A percentile compares a stretch with the other conserved stretches of the same genome.
Evolutionary conservation across 2,329 filamentous ascomycete genomes (phyloP).

Genomic region (Fusarium xyrophilum): DNA sequence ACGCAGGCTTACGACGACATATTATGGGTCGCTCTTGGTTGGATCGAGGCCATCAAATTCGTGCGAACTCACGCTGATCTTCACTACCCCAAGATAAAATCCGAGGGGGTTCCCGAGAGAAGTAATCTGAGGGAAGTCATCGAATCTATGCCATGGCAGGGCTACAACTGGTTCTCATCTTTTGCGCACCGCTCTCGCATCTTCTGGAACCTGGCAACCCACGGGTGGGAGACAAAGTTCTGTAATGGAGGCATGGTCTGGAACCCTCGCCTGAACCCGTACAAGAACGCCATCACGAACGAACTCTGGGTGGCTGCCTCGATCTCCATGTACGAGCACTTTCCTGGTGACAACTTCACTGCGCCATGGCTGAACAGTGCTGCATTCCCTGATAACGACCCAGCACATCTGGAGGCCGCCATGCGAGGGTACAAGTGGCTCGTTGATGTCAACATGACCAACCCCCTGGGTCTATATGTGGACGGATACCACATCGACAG

Average conservation of each 20-base stretch:
- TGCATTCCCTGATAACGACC: constrained; percentile 54
- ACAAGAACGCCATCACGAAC: constrained; percentile 97
- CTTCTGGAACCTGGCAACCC: constrained; percentile 82
- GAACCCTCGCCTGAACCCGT: constrained; percentile 80
- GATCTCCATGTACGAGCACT: constrained; percentile 87
- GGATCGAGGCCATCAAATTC: constrained; percentile 84
- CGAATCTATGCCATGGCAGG: constrained; percentile 70
- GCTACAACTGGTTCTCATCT: constrained; percentile 73
- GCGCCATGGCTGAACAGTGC: constrained; percentile 64
- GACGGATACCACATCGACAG: constrained; percentile 87
- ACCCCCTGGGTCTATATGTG: constrained; percentile 74
- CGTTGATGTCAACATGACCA: constrained; percentile 78
- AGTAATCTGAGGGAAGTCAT: constrained; percentile 45
- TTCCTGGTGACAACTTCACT: constrained; percentile 78
- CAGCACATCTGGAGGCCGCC: constrained; percentile 74
- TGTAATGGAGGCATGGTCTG: constrained; percentile 91
- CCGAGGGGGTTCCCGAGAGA: constrained; percentile 19
- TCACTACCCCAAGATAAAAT: constrained; percentile 57
- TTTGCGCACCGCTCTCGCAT: constrained; percentile 84
- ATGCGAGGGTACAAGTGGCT: constrained; percentile 84
- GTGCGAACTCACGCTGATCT: constrained; percentile 71
- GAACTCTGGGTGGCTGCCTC: constrained; percentile 87
- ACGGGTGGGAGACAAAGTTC: constrained; percentile 81
- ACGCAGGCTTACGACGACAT: constrained; percentile 87
- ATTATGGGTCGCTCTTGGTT: constrained; percentile 91